phyloP scores from a whole-genome alignment of 257 asterid genomes.

The Gynochthodes officinalis region DNA sequence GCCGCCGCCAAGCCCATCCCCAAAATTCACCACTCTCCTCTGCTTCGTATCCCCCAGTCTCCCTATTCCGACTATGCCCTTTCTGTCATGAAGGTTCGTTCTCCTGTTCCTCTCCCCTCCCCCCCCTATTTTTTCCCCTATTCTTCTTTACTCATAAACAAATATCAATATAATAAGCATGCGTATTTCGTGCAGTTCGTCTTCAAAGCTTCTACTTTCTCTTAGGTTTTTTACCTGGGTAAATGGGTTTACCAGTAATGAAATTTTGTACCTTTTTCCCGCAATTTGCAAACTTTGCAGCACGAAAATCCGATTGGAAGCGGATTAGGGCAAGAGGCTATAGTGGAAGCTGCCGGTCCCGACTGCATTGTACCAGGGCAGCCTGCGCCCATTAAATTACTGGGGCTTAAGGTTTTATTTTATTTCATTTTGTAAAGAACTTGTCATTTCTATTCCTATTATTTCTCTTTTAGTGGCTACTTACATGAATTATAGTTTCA shows the following conservation, averaged over 20 bases:
- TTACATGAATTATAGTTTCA: too few relatives aligned
- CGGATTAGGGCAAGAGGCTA: slow-evolving; percentile 74
- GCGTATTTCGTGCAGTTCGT: not conserved
- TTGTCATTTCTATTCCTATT: not conserved
- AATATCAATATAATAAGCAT: too few relatives aligned
- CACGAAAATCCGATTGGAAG: slow-evolving; percentile 57
- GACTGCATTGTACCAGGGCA: slow-evolving; percentile 96
- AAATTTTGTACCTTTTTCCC: not conserved
- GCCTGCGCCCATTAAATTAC: slow-evolving; percentile 62
- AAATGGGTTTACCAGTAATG: not conserved
- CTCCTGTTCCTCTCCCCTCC: not conserved
- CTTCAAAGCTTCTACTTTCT: not conserved
- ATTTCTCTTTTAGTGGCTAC: not conserved
- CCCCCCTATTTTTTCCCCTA: not conserved
- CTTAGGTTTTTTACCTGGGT: not conserved
- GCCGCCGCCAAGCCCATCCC: slow-evolving; percentile 69
- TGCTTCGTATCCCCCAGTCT: slow-evolving; percentile 65
- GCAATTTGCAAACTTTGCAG: slow-evolving; percentile 18
- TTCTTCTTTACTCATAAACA: too few relatives aligned
- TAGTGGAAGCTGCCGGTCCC: slow-evolving; percentile 93
- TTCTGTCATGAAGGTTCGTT: slow-evolving; percentile 64
- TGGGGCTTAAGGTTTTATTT: slow-evolving; percentile 74
- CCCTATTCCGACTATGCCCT: slow-evolving; percentile 67
- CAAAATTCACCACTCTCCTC: slow-evolving; percentile 79
- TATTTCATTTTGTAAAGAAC: not conserved